Base-by-base conservation (phyloP, 192 early-diverging fungal genomes). In the Coemansia sp. region DNA sequence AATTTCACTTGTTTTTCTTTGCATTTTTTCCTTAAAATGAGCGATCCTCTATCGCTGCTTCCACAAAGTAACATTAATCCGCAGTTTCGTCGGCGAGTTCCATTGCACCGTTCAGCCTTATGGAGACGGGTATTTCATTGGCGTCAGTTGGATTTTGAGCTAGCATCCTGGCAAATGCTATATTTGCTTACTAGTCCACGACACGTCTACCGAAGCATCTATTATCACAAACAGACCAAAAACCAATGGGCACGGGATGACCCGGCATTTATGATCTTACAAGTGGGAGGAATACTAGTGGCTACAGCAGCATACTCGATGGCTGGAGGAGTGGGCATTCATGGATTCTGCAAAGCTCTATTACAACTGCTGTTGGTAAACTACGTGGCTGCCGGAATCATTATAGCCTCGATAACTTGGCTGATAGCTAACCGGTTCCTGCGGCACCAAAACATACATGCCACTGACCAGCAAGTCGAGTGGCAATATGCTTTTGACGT, bases 241-340 rank as follows among this genome's bases (percentile, higher is more conserved):
- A 98, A 96, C 72, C 92, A 96, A 59, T 98, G 94, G 94, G 91
- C 94, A 33, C 61, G 96, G 54, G 96, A 98, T 68, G 96, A 98
- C 78, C 94, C 96, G 19, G 94, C 94, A 14, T 96, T 96, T 61
- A 71, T 95, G 36, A 84, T 94, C 11, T 59, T 97, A 19, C 71
- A 91, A 33, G 81, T 84, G 19, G 59, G 79, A 19, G 77, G 82
- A 15, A 79, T 97, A 13, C 70, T 57, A 6, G 15, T 37, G 14
- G 37, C 48, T 14, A 59, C 60, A 0, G 43, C 36, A 1, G 69
- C 69, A 2, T 78, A 78, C 46, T 67, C 65, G 5, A 55, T 67
- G 6, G 69, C 72, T 6, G 68, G 71, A 42, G 69, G 62, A 16
- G 69, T 68, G 0, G 75, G 69, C 12, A 14, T 57, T 0, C 31